Evolutionary conservation across 2,329 filamentous ascomycete genomes (phyloP).

Genomic region (Cytospora leucostoma): DNA sequence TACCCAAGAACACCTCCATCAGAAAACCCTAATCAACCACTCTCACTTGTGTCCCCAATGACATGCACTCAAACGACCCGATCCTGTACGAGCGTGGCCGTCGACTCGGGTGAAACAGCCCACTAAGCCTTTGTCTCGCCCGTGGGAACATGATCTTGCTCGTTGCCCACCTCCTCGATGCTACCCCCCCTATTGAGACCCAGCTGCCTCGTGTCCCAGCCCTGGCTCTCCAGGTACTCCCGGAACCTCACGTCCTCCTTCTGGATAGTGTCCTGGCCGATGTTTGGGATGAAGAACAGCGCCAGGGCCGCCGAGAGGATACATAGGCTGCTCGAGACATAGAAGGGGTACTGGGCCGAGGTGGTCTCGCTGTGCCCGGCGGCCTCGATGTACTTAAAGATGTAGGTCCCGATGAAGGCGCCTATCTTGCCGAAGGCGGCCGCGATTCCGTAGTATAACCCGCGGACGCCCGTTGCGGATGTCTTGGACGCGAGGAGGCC

Average conservation of each 20-base stretch:
- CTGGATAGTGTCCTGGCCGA: slow-evolving; percentile 84
- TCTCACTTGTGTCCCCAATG: not conserved
- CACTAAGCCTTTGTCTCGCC: slow-evolving; percentile 1
- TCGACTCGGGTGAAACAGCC: not conserved
- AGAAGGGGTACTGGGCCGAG: slow-evolving; percentile 84
- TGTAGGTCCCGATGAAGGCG: slow-evolving; percentile 83
- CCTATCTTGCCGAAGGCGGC: slow-evolving; percentile 75
- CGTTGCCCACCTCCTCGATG: slow-evolving; percentile 30
- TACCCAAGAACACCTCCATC: not conserved
- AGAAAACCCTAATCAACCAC: not conserved
- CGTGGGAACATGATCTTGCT: not conserved
- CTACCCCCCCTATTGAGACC: slow-evolving; percentile 44
- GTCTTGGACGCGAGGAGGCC: slow-evolving; percentile 85
- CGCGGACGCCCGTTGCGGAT: slow-evolving; percentile 83
- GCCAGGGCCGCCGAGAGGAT: slow-evolving; percentile 70
- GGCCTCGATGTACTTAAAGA: slow-evolving; percentile 72
- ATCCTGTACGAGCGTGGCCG: not conserved
- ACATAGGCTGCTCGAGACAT: slow-evolving; percentile 76
- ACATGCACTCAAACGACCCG: not conserved
- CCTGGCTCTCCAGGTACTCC: slow-evolving; percentile 69
- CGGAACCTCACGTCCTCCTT: slow-evolving; percentile 76
- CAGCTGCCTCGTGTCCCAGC: slow-evolving; percentile 69
- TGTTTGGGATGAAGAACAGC: slow-evolving; percentile 70
- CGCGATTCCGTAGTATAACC: slow-evolving; percentile 72
- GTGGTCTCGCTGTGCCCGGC: slow-evolving; percentile 57